Conservation (phyloP, 495 filamentous ascomycete genomes). For the Immersiella caudata region DNA sequence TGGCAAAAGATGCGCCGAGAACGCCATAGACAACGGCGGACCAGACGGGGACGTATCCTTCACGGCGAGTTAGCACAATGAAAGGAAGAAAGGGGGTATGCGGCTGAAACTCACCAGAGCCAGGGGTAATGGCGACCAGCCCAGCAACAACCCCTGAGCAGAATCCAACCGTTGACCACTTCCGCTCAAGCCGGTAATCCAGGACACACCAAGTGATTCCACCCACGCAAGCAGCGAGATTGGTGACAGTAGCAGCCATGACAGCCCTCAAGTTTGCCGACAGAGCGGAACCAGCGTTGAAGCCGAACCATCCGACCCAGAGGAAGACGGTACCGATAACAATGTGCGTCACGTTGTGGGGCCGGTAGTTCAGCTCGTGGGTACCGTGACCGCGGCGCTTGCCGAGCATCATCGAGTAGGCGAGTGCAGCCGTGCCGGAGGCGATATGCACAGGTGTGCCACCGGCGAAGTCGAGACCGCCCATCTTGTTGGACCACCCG, state of each 20-base stretch:
- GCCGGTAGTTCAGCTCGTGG: slow-evolving; percentile 91
- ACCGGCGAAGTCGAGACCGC: slow-evolving; percentile 90
- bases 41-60: slow-evolving; percentile 87
- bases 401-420: slow-evolving; percentile 85
- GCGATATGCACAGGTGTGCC: slow-evolving; percentile 94
- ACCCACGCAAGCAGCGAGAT: slow-evolving; percentile 77
- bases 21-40: slow-evolving; percentile 88
- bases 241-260: slow-evolving; percentile 70
- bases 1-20: slow-evolving; percentile 80
- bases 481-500: slow-evolving; percentile 81
- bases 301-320: slow-evolving; percentile 98
- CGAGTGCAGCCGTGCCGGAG: slow-evolving; percentile 82
- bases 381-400: slow-evolving; percentile 84
- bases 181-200: slow-evolving; percentile 88
- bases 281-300: slow-evolving; percentile 90
- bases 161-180: slow-evolving; percentile 97
- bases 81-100: background rate
- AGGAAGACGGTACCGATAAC: slow-evolving; percentile 96
- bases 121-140: slow-evolving; percentile 90
- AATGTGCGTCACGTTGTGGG: slow-evolving; percentile 95
- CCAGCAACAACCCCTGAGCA: slow-evolving; percentile 93
- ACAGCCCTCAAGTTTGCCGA: slow-evolving; percentile 83
- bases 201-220: slow-evolving; percentile 94
- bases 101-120: slow-evolving; percentile 56
- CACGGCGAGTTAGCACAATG: background rate